Conservation (phyloP, 1,284 basidiomycete genomes). For the Puccinia novopanici region DNA sequence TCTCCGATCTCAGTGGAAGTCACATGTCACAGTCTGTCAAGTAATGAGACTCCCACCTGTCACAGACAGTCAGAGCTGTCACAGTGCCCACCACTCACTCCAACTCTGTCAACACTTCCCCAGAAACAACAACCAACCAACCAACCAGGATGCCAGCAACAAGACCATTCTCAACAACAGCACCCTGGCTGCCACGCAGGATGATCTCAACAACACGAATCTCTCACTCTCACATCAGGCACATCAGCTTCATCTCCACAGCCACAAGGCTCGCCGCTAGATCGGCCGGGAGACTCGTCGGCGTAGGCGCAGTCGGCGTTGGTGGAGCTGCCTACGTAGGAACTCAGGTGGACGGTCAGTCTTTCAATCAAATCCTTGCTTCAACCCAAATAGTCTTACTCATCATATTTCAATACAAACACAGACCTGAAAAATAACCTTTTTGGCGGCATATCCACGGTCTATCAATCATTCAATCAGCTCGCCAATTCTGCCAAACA, state of each 20-base stretch:
- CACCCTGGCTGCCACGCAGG: neutral
- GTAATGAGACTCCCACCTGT: no score
- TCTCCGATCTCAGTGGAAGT: no score
- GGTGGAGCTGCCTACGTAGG: constrained; percentile 46
- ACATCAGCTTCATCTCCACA: constrained; percentile 37
- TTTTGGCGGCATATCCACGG: neutral
- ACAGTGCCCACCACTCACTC: no score
- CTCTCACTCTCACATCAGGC: neutral
- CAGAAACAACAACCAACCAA: neutral
- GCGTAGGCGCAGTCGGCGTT: constrained; percentile 32
- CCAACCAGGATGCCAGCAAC: neutral
- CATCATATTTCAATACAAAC: neutral
- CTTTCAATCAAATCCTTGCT: neutral
- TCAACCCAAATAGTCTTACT: neutral
- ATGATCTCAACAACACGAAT: constrained; percentile 19
- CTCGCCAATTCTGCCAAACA: neutral
- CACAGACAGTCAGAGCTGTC: no score
- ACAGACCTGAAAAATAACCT: constrained; percentile 24
- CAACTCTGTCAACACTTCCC: neutral
- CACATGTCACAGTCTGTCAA: no score
- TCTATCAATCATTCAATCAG: neutral
- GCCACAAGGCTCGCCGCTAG: constrained; percentile 25
- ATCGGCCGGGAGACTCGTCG: constrained; percentile 25
- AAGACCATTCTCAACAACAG: no score
- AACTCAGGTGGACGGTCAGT: constrained; percentile 46